Evolutionary conservation across 495 filamentous ascomycete species (phyloP).

Genomic region (Neurospora discreta): DNA sequence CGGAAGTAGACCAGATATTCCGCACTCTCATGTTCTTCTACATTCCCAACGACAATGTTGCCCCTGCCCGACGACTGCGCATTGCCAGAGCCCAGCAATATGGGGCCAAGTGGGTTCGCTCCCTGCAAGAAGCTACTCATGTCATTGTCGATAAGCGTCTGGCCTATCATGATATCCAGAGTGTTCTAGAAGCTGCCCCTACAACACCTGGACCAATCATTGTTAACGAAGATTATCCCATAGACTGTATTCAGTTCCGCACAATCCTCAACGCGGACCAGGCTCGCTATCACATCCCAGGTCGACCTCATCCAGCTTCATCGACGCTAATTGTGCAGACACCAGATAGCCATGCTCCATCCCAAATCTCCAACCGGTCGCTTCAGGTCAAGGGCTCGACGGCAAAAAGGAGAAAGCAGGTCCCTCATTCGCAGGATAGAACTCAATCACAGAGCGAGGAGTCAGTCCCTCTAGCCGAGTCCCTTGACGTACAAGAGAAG

Average conservation of each 20-base stretch:
- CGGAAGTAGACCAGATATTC: slow-evolving; percentile 55
- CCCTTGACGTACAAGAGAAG: neutral
- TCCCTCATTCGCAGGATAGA: neutral
- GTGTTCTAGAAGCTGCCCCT: slow-evolving; percentile 39
- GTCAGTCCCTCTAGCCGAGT: neutral
- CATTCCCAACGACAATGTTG: slow-evolving; percentile 67
- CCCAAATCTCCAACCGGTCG: slow-evolving; percentile 12
- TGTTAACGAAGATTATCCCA: slow-evolving; percentile 68
- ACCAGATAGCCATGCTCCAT: slow-evolving; percentile 16
- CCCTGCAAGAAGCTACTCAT: slow-evolving; percentile 45
- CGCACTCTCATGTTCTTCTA: slow-evolving; percentile 60
- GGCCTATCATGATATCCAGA: slow-evolving; percentile 53
- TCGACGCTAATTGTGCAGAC: too few species aligned
- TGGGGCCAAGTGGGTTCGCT: slow-evolving; percentile 47
- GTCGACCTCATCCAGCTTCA: slow-evolving; percentile 4
- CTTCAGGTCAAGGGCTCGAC: slow-evolving; percentile 20
- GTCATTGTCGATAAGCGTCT: slow-evolving; percentile 68
- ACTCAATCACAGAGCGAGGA: slow-evolving; percentile 9
- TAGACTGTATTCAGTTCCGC: slow-evolving; percentile 62
- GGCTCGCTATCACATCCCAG: slow-evolving; percentile 47
- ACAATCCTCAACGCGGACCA: slow-evolving; percentile 48
- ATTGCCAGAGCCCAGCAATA: slow-evolving; percentile 67
- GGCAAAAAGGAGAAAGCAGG: slow-evolving; percentile 1
- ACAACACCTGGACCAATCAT: slow-evolving; percentile 35
- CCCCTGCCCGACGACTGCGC: slow-evolving; percentile 51